Evolutionary conservation across 805 yeast species (phyloP).

Genomic region (Cyberlindnera samutprakarnensis): DNA sequence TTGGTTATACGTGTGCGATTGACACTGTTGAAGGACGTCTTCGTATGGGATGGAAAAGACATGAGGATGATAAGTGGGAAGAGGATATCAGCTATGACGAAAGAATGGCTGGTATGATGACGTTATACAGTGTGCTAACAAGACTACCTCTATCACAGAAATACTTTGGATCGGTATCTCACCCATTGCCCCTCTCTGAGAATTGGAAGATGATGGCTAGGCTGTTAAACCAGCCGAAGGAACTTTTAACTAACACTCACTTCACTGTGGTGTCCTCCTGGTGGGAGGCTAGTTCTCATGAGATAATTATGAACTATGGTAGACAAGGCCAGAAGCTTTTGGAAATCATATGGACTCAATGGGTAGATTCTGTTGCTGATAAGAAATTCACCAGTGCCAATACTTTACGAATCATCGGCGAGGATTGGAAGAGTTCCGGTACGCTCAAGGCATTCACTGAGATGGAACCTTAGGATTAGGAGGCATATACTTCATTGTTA

Average conservation of each 20-base stretch:
- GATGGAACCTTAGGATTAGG: constrained; percentile 28
- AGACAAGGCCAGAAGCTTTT: constrained; percentile 63
- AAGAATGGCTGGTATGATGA: constrained; percentile 77
- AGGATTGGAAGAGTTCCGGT: constrained; percentile 58
- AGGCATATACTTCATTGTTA: too few relatives aligned
- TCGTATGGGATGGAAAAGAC: constrained; percentile 83
- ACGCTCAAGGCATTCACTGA: constrained; percentile 32
- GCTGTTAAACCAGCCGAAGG: constrained; percentile 46
- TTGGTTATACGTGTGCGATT: constrained; percentile 71
- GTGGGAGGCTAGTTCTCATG: constrained; percentile 81
- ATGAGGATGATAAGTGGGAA: constrained; percentile 32
- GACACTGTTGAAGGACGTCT: constrained; percentile 77
- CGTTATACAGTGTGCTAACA: constrained; percentile 73
- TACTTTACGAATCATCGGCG: constrained; percentile 67
- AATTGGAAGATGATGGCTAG: constrained; percentile 76
- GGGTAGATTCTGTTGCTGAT: constrained; percentile 47
- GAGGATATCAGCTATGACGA: constrained; percentile 70
- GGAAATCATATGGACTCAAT: constrained; percentile 34
- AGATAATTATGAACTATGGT: constrained; percentile 53
- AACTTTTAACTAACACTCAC: constrained; percentile 56
- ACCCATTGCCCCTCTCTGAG: constrained; percentile 49
- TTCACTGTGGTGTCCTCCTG: constrained; percentile 67
- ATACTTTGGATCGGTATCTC: constrained; percentile 25
- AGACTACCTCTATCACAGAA: constrained; percentile 33
- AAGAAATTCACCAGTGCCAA: constrained; percentile 69